Evolutionary conservation across 192 early-diverging fungal species (phyloP).

Genomic region (Coemansia aciculifera): DNA sequence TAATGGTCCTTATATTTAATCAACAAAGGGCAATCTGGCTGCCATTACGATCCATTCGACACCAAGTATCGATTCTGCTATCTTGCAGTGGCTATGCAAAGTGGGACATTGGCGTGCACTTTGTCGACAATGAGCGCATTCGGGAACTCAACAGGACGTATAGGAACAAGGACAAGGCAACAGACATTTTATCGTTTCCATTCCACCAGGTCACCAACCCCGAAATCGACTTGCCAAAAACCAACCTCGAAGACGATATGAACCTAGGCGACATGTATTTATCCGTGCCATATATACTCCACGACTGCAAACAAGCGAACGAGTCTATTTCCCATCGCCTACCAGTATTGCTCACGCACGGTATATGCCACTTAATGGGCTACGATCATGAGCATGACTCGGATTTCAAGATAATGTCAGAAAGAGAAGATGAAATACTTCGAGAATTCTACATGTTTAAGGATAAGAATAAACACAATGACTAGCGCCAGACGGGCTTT

Average conservation of each 20-base stretch:
- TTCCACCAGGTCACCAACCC: conserved; percentile 51
- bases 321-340: conserved; percentile 53
- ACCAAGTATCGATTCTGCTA: conserved; percentile 50
- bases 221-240: conserved; percentile 26
- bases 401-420: conserved; percentile 47
- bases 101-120: conserved; percentile 66
- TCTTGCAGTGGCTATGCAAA: conserved; percentile 55
- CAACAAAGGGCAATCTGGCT: conserved; percentile 46
- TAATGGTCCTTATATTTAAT: conserved; percentile 44
- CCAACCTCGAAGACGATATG: conserved; percentile 45
- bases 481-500: conserved; percentile 36
- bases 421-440: conserved; percentile 42
- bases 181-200: conserved; percentile 69
- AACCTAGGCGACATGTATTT: conserved; percentile 68
- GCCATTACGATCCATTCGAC: conserved; percentile 31
- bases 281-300: conserved; percentile 57
- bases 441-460: conserved; percentile 18
- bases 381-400: conserved; percentile 62
- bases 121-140: conserved; percentile 54
- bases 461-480: conserved; percentile 3
- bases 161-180: conserved; percentile 55
- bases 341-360: conserved; percentile 62
- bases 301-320: conserved; percentile 54
- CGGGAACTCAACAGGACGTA: conserved; percentile 58
- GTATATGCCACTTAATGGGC: conserved; percentile 68